Conservation (phyloP, 2,329 filamentous ascomycete genomes). For the Talaromyces sp. region DNA sequence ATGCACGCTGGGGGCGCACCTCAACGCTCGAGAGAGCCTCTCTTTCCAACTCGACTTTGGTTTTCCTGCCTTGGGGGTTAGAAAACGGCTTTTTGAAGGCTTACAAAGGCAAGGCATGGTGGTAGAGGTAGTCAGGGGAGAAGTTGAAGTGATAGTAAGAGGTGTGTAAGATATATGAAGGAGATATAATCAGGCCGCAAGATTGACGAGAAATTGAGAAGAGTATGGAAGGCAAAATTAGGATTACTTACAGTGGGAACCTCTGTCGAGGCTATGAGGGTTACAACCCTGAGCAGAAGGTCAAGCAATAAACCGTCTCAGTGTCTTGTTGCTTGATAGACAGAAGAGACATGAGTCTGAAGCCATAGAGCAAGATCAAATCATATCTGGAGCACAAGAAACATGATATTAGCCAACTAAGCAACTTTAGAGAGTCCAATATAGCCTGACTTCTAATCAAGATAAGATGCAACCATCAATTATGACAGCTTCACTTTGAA, state of each 20-base stretch:
- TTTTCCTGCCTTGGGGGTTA: slow-evolving; percentile 7
- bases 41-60: neutral
- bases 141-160: neutral
- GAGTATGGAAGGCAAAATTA: neutral
- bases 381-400: neutral
- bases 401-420: neutral
- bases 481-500: neutral
- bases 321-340: neutral
- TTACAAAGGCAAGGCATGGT: neutral
- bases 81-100: neutral
- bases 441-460: neutral
- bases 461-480: neutral
- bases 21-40: neutral
- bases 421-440: neutral
- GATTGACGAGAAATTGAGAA: neutral
- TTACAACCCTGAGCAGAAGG: neutral
- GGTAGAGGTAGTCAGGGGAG: neutral
- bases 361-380: slow-evolving; percentile 2
- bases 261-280: neutral
- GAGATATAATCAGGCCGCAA: neutral
- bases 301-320: neutral
- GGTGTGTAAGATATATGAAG: neutral
- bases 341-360: neutral
- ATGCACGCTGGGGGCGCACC: neutral
- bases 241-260: neutral